Conservation (phyloP, 106 monocot genomes). For the Apostasia ramifera region DNA sequence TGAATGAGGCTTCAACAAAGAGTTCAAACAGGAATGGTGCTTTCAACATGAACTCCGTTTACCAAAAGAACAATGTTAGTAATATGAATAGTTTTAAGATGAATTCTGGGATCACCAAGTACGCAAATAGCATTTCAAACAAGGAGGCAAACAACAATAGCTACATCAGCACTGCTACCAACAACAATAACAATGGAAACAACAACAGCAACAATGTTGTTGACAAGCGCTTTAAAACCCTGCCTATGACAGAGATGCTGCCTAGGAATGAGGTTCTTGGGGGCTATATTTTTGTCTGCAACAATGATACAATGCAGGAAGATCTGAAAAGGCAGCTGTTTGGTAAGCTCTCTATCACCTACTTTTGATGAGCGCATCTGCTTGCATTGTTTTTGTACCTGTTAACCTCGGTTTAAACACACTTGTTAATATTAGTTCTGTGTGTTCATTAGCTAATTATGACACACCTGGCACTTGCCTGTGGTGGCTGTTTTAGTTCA, state of each 20-base stretch:
- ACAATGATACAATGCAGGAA: constrained; percentile 89
- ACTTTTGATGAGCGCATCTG: neutral
- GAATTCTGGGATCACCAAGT: constrained; percentile 37
- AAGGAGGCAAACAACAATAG: constrained; percentile 35
- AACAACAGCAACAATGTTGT: constrained; percentile 20
- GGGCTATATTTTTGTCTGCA: constrained; percentile 90
- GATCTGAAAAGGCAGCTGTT: constrained; percentile 85
- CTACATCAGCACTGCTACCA: neutral
- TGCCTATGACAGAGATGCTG: constrained; percentile 76
- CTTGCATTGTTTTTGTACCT: too few species aligned
- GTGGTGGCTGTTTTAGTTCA: too few species aligned
- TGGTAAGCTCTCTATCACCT: constrained; percentile 35
- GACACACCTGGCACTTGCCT: too few species aligned
- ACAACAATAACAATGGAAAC: constrained; percentile 12
- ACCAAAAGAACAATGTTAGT: constrained; percentile 31
- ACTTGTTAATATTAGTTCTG: too few species aligned
- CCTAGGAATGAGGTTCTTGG: constrained; percentile 80
- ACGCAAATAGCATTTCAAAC: constrained; percentile 16
- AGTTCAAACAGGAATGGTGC: constrained; percentile 21
- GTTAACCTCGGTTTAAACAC: too few species aligned
- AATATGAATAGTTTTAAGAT: constrained; percentile 50
- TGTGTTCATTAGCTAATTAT: too few species aligned
- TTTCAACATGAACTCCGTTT: constrained; percentile 40
- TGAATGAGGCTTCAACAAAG: constrained; percentile 57
- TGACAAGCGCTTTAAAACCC: constrained; percentile 76